phyloP scores from a whole-genome alignment of 228 moss, liverwort and hornwort species.

The Sphagnum magellanicum region DNA sequence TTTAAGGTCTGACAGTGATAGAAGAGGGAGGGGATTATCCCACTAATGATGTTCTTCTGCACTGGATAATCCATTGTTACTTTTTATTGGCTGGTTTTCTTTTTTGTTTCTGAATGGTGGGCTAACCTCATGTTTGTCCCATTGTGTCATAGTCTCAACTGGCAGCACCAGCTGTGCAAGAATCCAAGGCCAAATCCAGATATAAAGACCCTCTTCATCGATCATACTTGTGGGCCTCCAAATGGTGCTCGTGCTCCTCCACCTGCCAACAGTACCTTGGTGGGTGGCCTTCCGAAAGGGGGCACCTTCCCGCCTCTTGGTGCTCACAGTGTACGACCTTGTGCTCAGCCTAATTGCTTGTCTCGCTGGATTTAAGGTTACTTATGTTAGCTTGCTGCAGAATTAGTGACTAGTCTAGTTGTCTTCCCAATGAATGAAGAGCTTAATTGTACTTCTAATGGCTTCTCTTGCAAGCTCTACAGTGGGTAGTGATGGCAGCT shows the following conservation, averaged over 20 bases:
- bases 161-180: conserved; percentile 99
- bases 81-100: background rate
- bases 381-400: too few species aligned
- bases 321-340: conserved; percentile 71
- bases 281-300: conserved; percentile 83
- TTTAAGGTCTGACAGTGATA: too few species aligned
- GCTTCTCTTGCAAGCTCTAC: too few species aligned
- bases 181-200: conserved; percentile 96
- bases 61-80: too few species aligned
- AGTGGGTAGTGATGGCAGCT: too few species aligned
- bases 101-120: background rate
- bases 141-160: conserved; percentile 63
- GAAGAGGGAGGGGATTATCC: too few species aligned
- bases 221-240: conserved; percentile 96
- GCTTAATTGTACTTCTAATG: too few species aligned
- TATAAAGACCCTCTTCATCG: conserved; percentile 95
- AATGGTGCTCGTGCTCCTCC: conserved; percentile 95
- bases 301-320: conserved; percentile 89
- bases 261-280: conserved; percentile 82
- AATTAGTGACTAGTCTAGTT: too few species aligned
- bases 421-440: too few species aligned
- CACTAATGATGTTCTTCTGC: too few species aligned
- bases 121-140: background rate
- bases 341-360: background rate
- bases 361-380: background rate